These are phyloP conservation scores for Cutaneotrichosporon sp. DNA, from an alignment of 1,284 basidiomycete genomes.

Conservation along the genomic window DNA sequence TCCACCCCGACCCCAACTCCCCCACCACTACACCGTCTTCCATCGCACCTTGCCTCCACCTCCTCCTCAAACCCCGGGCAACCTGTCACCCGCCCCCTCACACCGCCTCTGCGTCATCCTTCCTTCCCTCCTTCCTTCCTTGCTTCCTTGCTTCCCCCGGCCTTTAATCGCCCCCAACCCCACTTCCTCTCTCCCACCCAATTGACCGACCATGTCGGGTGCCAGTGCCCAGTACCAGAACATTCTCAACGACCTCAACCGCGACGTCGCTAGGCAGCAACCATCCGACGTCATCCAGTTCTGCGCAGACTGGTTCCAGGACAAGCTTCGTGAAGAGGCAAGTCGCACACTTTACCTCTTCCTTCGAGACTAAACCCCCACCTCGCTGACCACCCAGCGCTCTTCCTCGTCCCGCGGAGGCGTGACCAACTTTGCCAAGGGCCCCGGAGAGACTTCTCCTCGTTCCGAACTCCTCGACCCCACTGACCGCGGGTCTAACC, in stretches of 20 bases:
- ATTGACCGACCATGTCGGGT: slow-evolving; percentile 3
- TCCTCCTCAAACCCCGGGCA: no score
- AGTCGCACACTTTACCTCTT: slow-evolving; percentile 14
- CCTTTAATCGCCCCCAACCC: background rate
- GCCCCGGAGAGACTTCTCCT: slow-evolving; percentile 71
- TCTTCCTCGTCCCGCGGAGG: background rate
- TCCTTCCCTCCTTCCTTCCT: background rate
- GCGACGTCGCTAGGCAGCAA: slow-evolving; percentile 79
- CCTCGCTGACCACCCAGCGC: background rate
- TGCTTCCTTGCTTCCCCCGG: background rate
- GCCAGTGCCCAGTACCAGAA: slow-evolving; percentile 24
- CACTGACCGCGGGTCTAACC: slow-evolving; percentile 15
- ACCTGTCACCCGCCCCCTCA: no score
- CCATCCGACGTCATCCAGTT: slow-evolving; percentile 90
- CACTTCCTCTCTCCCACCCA: background rate
- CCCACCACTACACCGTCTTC: no score
- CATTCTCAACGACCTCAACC: slow-evolving; percentile 79
- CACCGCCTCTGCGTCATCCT: no score
- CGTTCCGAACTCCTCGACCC: slow-evolving; percentile 58
- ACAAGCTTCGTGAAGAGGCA: slow-evolving; percentile 46
- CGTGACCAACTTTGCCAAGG: slow-evolving; percentile 37
- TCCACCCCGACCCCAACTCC: no score
- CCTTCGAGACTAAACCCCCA: no score
- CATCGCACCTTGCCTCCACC: no score
- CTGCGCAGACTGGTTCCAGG: slow-evolving; percentile 94